phyloP scores from a whole-genome alignment of 2,329 filamentous ascomycete species.

The Alternaria gansuensis region DNA sequence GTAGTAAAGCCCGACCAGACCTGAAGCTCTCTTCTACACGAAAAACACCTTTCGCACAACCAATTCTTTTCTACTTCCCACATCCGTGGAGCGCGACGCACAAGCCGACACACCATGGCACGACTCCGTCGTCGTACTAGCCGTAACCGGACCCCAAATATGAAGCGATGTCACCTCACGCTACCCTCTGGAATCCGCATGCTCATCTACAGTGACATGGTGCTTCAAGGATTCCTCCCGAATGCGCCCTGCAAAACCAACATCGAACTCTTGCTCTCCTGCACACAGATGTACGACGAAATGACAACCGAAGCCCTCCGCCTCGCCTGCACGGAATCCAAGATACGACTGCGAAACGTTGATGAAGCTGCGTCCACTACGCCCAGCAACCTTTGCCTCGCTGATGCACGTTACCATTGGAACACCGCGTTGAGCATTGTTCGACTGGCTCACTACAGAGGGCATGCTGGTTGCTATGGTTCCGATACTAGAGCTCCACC shows the following conservation, averaged over 20 bases:
- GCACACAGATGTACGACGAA: constrained; percentile 13
- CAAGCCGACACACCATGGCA: neutral
- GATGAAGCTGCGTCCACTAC: constrained; percentile 6
- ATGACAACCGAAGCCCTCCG: constrained; percentile 9
- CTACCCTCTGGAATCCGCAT: constrained; percentile 7
- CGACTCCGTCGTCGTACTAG: neutral
- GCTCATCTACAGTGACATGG: constrained; percentile 4
- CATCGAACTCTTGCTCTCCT: constrained; percentile 13
- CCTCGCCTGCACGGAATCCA: constrained; percentile 1
- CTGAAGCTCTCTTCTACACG: neutral
- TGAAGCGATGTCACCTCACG: constrained; percentile 4
- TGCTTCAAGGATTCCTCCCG: constrained; percentile 1
- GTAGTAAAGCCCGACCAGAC: neutral
- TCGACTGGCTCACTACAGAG: neutral
- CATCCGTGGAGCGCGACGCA: neutral
- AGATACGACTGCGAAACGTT: neutral
- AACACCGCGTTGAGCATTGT: constrained; percentile 10
- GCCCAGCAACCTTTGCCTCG: neutral
- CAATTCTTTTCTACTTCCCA: neutral
- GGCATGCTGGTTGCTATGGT: constrained; percentile 3
- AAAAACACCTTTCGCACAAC: neutral
- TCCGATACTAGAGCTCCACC: constrained; percentile 7
- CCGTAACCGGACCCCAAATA: neutral
- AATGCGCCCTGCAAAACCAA: neutral
- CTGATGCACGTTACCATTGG: constrained; percentile 12